Evolutionary conservation across 2,329 filamentous ascomycete genomes (phyloP).

Genomic region (Stagonosporopsis rhizophila): DNA sequence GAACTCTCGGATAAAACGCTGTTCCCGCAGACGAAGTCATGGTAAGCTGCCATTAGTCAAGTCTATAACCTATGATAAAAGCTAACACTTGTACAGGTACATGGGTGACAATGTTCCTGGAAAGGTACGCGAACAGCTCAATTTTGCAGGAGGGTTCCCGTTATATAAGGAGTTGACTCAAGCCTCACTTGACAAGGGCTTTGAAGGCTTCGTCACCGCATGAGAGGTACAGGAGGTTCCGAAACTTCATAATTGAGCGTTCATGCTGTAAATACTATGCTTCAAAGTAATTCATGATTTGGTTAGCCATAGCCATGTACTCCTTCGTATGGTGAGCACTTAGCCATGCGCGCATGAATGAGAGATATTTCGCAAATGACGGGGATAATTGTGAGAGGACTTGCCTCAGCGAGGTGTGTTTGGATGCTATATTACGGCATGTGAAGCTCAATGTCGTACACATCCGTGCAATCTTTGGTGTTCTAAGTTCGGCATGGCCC

Average conservation of each 20-base stretch:
- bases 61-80: neutral
- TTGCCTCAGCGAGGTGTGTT: no score
- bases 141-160: constrained; percentile 53
- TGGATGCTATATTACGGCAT: no score
- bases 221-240: constrained; percentile 8
- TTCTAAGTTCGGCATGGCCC: neutral
- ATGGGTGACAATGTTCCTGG: constrained; percentile 56
- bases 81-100: constrained; percentile 37
- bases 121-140: constrained; percentile 55
- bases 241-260: neutral
- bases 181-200: constrained; percentile 47
- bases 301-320: no score
- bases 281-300: neutral
- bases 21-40: constrained; percentile 37
- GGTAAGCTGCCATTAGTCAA: neutral
- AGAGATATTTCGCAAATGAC: no score
- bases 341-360: no score
- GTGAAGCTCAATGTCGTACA: no score
- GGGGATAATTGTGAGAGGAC: no score
- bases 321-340: no score
- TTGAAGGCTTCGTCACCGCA: constrained; percentile 45
- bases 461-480: no score
- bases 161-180: constrained; percentile 51
- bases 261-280: neutral
- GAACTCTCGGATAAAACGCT: constrained; percentile 52